Evolutionary conservation across 805 yeast genomes (phyloP), one percentile per base, ranked within the genome.

Genomic region (Lipomyces sp.): DNA sequence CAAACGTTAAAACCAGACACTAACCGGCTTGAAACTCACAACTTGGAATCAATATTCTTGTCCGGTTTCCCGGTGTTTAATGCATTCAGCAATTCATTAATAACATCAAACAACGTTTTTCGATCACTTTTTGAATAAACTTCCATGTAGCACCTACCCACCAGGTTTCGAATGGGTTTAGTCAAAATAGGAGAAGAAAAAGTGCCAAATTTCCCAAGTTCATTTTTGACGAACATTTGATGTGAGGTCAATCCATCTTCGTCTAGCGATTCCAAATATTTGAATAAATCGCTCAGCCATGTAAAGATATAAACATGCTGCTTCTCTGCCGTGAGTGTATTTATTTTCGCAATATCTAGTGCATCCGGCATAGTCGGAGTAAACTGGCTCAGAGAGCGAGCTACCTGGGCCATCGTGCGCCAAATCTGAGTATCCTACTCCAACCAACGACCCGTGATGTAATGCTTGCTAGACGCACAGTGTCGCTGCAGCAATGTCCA

Each of bases 1-100:
- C 54, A 24, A 24, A 24, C 1, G 24, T 24, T 24, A 24, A 24
- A 24, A n/a, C 15, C 18, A 33, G n/a, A 24, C 15, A 51, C 10
- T 5, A 33, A 51, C 54, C 32, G 3, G 50, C 24, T 8, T 18
- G 29, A 24, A 32, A 68, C 77, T 39, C 62, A 74, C 74, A 74
- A 76, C 59, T 74, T 74, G 24, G 71, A 48, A 29, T 73, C 76
- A 13, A 71, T 60, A 57, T 73, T 71, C 63, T 74, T 75, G 56
- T 75, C 76, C 7, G 72, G 61, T 57, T 72, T 74, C 30, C 73
- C 75, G 15, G 72, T 53, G 59, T 69, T 73, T 24, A 75, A 18
- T 5, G 62, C 62, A 6, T 61, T 64, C 18, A 75, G 53, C 10
- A 70, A 57, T 45, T 69, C 69, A 59, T 73, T 75, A 53, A 71